These are phyloP conservation scores for Pelargonium nanum DNA, from an alignment of 345 rosid genomes.

Conservation along the genomic window DNA sequence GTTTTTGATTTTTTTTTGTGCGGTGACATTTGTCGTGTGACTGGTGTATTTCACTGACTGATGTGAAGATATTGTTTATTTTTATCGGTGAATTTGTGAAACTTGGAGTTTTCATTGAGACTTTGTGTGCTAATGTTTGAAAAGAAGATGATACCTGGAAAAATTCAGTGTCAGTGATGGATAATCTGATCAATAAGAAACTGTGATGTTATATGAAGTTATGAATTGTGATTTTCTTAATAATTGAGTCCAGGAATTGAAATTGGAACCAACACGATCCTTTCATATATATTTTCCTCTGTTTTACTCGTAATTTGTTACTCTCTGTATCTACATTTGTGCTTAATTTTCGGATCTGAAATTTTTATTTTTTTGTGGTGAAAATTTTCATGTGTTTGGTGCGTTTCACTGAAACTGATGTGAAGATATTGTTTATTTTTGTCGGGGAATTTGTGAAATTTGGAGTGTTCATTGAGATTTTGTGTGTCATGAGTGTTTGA, in stretches of 20 bases:
- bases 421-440: not conserved
- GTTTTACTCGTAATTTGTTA: too few relatives aligned
- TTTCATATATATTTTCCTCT: too few relatives aligned
- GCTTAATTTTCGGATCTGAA: constrained; percentile 4
- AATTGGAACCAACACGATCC: too few relatives aligned
- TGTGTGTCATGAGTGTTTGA: not conserved
- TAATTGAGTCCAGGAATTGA: too few relatives aligned
- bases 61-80: too few relatives aligned
- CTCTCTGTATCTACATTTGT: not conserved
- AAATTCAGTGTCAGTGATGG: not conserved
- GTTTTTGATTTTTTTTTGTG: not conserved
- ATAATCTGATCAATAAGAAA: not conserved
- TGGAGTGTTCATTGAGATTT: not conserved
- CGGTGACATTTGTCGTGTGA: too few relatives aligned
- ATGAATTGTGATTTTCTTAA: too few relatives aligned
- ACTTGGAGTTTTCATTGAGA: not conserved
- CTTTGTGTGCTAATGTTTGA: not conserved
- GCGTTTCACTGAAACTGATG: not conserved
- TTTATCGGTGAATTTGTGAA: not conserved
- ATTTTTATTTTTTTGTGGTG: not conserved
- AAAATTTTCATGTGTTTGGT: not conserved
- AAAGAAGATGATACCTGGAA: not conserved
- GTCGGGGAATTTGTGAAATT: not conserved
- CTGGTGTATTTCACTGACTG: too few relatives aligned
- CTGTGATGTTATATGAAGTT: too few relatives aligned